Evolutionary conservation across 257 asterid genomes (phyloP).

Genomic region (Solanum commersonii): DNA sequence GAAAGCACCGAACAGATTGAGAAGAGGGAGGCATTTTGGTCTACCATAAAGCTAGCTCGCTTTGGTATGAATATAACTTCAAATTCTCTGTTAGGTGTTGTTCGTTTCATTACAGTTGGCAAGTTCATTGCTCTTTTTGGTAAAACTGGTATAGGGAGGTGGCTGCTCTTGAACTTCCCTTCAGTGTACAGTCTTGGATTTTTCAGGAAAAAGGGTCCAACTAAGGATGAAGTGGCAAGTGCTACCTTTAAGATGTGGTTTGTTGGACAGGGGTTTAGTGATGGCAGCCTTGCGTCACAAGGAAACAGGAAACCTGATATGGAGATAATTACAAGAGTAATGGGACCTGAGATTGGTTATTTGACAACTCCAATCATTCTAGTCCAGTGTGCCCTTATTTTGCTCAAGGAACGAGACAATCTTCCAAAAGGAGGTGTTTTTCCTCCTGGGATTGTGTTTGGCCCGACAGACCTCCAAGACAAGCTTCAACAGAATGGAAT

Average conservation of each 20-base stretch:
- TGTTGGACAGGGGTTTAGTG: slow-evolving; percentile 71
- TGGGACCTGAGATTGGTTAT: slow-evolving; percentile 95
- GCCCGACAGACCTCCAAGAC: slow-evolving; percentile 59
- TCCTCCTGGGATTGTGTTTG: slow-evolving; percentile 80
- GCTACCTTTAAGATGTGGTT: slow-evolving; percentile 89
- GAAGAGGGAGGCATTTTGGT: slow-evolving; percentile 62
- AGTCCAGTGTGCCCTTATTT: slow-evolving; percentile 61
- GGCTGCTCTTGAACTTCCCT: slow-evolving; percentile 63
- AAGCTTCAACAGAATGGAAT: slow-evolving; percentile 70
- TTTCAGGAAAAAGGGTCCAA: slow-evolving; percentile 65
- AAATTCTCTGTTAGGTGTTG: slow-evolving; percentile 44
- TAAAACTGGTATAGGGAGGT: slow-evolving; percentile 34
- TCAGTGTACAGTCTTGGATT: slow-evolving; percentile 53
- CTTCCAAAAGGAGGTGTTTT: slow-evolving; percentile 79
- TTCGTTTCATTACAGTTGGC: slow-evolving; percentile 39
- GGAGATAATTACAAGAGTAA: slow-evolving; percentile 73
- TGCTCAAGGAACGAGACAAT: slow-evolving; percentile 36
- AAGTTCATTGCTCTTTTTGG: slow-evolving; percentile 43
- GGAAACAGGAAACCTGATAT: slow-evolving; percentile 46
- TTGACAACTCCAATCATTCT: slow-evolving; percentile 64
- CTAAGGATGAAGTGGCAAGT: slow-evolving; percentile 71
- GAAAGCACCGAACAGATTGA: slow-evolving; percentile 35
- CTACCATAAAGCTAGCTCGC: slow-evolving; percentile 58
- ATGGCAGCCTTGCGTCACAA: slow-evolving; percentile 23
- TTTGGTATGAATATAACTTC: slow-evolving; percentile 59